phyloP scores from a whole-genome alignment of 2,329 filamentous ascomycete species.

The Cercospora berteroae region DNA sequence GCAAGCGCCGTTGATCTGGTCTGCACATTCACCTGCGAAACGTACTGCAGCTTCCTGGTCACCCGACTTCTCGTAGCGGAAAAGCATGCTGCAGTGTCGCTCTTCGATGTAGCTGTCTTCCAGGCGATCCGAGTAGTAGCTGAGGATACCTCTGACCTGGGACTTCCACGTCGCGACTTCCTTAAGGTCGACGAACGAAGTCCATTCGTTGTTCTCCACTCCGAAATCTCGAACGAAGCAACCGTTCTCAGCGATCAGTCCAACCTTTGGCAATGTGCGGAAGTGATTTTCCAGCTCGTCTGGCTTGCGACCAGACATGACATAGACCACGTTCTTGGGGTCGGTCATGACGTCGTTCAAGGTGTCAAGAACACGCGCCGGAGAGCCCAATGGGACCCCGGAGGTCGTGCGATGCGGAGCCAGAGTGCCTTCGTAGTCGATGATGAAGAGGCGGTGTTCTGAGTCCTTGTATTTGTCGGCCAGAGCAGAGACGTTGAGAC shows the following conservation, averaged over 20 bases:
- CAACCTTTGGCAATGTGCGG: slow-evolving; percentile 75
- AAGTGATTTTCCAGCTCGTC: slow-evolving; percentile 87
- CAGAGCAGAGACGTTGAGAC: slow-evolving; percentile 68
- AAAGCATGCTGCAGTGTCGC: slow-evolving; percentile 85
- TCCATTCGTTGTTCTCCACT: slow-evolving; percentile 61
- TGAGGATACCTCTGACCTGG: slow-evolving; percentile 76
- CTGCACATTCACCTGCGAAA: slow-evolving; percentile 84
- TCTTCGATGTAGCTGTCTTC: slow-evolving; percentile 87
- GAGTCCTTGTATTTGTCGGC: slow-evolving; percentile 64
- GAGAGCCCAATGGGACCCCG: slow-evolving; percentile 81
- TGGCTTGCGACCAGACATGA: slow-evolving; percentile 86
- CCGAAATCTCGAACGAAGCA: slow-evolving; percentile 78
- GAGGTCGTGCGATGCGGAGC: slow-evolving; percentile 82
- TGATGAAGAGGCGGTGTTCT: slow-evolving; percentile 73
- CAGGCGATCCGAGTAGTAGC: slow-evolving; percentile 86
- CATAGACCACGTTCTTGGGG: slow-evolving; percentile 79
- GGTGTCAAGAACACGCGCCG: slow-evolving; percentile 78
- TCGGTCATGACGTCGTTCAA: slow-evolving; percentile 79
- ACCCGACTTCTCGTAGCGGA: slow-evolving; percentile 82
- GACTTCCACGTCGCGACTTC: slow-evolving; percentile 77
- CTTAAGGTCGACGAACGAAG: slow-evolving; percentile 69
- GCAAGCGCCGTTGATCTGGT: slow-evolving; percentile 93
- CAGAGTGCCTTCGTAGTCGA: slow-evolving; percentile 92
- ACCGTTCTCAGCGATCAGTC: slow-evolving; percentile 91
- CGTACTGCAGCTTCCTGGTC: slow-evolving; percentile 72